phyloP scores from a whole-genome alignment of 257 asterid species.

The Solanum rostratum region DNA sequence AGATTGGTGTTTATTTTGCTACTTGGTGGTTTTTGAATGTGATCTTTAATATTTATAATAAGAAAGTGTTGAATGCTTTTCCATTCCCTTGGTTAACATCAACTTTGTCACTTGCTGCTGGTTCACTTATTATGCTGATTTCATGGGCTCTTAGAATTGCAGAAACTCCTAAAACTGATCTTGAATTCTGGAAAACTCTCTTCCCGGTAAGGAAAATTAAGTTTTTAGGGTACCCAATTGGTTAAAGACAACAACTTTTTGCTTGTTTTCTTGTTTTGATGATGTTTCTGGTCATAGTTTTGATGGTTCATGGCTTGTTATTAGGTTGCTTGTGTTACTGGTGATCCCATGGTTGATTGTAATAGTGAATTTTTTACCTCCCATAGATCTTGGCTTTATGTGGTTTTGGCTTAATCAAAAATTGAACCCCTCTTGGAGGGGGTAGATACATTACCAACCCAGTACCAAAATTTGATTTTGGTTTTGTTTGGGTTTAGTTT shows the following conservation, averaged over 20 bases:
- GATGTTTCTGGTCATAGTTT: not conserved
- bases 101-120: conserved; percentile 84
- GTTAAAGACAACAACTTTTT: not conserved
- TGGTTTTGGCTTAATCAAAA: not conserved
- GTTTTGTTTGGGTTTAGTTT: not conserved
- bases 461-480: not conserved
- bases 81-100: conserved; percentile 95
- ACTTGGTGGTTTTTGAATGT: conserved; percentile 97
- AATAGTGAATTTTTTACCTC: not conserved
- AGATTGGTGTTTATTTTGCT: conserved; percentile 84
- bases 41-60: conserved; percentile 79
- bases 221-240: not conserved
- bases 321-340: not conserved
- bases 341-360: not conserved
- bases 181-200: conserved; percentile 96
- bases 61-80: conserved; percentile 82
- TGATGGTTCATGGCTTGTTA: not conserved
- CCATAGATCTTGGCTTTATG: not conserved
- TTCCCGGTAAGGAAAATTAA: conserved; percentile 47
- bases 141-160: conserved; percentile 85
- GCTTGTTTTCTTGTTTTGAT: not conserved
- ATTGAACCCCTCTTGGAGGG: not conserved
- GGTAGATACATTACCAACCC: not conserved
- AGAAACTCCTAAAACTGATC: conserved; percentile 81
- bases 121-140: conserved; percentile 76